Conservation (phyloP, 1,139 yeast genomes). For the Williopsis jadinii region DNA sequence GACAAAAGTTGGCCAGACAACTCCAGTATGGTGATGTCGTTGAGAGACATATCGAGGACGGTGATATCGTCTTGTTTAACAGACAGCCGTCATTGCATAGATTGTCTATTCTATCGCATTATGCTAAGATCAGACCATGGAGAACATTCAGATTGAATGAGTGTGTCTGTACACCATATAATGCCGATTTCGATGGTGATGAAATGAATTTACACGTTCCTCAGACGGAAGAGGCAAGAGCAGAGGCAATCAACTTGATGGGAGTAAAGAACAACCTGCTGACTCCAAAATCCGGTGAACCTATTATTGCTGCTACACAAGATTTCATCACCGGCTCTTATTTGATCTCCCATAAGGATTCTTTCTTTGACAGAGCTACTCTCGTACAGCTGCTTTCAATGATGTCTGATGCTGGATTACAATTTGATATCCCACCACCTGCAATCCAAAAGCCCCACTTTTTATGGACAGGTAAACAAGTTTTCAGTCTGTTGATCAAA, state of each 20-base stretch:
- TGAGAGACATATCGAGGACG: slow-evolving; percentile 97
- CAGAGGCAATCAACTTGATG: slow-evolving; percentile 96
- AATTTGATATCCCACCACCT: slow-evolving; percentile 94
- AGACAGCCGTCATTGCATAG: slow-evolving; percentile 98
- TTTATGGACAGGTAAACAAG: slow-evolving; percentile 97
- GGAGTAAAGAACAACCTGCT: slow-evolving; percentile 92
- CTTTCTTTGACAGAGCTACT: slow-evolving; percentile 84
- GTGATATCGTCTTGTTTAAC: slow-evolving; percentile 91
- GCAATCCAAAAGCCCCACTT: slow-evolving; percentile 82
- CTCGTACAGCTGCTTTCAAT: slow-evolving; percentile 78
- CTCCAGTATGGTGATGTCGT: slow-evolving; percentile 86
- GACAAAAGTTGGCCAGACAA: slow-evolving; percentile 67
- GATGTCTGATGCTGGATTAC: slow-evolving; percentile 92
- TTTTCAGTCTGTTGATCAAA: slow-evolving; percentile 77
- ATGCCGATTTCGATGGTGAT: slow-evolving; percentile 99
- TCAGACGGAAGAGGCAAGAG: slow-evolving; percentile 97
- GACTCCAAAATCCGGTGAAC: slow-evolving; percentile 98
- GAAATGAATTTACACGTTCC: slow-evolving; percentile 99
- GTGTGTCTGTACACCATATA: slow-evolving; percentile 98
- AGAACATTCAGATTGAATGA: slow-evolving; percentile 94
- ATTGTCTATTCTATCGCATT: slow-evolving; percentile 88
- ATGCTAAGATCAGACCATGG: slow-evolving; percentile 96
- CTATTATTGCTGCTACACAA: slow-evolving; percentile 98
- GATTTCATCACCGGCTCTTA: slow-evolving; percentile 98
- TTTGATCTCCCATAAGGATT: slow-evolving; percentile 85